phyloP scores from a whole-genome alignment of 495 filamentous ascomycete genomes.

The Astrothelium macrocarpum region DNA sequence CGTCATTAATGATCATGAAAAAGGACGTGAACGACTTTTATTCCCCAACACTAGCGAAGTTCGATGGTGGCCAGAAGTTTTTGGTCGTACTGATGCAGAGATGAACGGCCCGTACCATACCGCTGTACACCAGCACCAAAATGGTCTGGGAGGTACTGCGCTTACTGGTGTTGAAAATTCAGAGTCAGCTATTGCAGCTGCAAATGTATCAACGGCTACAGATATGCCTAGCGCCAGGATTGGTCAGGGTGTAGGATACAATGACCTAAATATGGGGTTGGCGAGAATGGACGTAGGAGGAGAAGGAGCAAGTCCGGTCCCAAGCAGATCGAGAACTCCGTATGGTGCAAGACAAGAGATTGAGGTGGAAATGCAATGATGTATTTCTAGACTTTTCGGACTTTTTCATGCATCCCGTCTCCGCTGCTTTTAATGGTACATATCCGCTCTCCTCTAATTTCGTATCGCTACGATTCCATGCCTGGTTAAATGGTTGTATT shows the following conservation, averaged over 20 bases:
- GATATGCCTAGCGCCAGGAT: conserved; percentile 11
- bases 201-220: conserved; percentile 4
- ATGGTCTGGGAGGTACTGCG: conserved; percentile 9
- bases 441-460: background rate
- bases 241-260: conserved; percentile 15
- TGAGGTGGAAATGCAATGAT: conserved; percentile 33
- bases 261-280: conserved; percentile 9
- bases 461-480: background rate
- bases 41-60: conserved; percentile 61
- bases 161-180: conserved; percentile 16
- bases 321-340: conserved; percentile 16
- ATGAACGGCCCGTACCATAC: conserved; percentile 60
- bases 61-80: conserved; percentile 87
- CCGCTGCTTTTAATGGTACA: background rate
- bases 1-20: conserved; percentile 62
- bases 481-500: no score
- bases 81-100: conserved; percentile 73
- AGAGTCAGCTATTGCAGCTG: conserved; percentile 12
- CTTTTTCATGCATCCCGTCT: background rate
- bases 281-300: conserved; percentile 20
- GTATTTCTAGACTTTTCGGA: background rate
- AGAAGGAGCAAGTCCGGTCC: conserved; percentile 8
- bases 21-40: conserved; percentile 71
- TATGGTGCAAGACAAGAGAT: conserved; percentile 12
- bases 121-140: conserved; percentile 17